These are phyloP conservation scores for Arxiozyma telluris DNA, from an alignment of 1,139 yeast genomes.

Conservation along the genomic window DNA sequence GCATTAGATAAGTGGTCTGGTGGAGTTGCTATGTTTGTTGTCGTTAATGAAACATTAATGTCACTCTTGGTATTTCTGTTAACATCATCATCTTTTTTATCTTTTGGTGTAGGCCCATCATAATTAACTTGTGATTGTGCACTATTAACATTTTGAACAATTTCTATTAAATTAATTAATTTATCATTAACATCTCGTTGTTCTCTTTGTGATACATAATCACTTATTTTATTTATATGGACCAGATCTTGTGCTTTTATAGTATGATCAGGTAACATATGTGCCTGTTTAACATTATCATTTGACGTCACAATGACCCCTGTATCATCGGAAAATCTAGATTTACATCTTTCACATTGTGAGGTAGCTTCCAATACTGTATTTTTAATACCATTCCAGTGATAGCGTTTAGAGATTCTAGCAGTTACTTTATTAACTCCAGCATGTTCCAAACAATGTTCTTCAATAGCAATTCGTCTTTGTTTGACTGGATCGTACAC, in stretches of 20 bases:
- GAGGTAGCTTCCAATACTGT: constrained; percentile 76
- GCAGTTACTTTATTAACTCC: constrained; percentile 91
- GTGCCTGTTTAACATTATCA: constrained; percentile 22
- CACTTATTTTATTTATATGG: not conserved
- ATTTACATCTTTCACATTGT: constrained; percentile 67
- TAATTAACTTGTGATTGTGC: constrained; percentile 10
- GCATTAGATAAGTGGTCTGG: not conserved
- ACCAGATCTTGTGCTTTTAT: constrained; percentile 10
- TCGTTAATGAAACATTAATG: constrained; percentile 4
- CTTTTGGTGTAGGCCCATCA: constrained; percentile 2
- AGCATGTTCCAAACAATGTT: constrained; percentile 62
- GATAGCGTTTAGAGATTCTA: constrained; percentile 66
- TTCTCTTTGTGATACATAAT: not conserved
- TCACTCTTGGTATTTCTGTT: not conserved
- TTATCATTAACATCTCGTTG: constrained; percentile 2
- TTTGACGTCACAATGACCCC: constrained; percentile 24
- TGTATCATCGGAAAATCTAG: constrained; percentile 30
- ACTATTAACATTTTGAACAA: not conserved
- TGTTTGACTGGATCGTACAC: constrained; percentile 68
- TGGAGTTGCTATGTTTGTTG: not conserved
- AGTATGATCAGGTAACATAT: constrained; percentile 20
- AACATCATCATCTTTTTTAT: not conserved
- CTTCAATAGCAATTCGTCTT: constrained; percentile 60
- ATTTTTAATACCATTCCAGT: constrained; percentile 86
- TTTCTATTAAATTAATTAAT: not conserved